These are phyloP conservation scores for Vanrija sp. DNA, from an alignment of 1,284 basidiomycete species.

Conservation along the genomic window DNA sequence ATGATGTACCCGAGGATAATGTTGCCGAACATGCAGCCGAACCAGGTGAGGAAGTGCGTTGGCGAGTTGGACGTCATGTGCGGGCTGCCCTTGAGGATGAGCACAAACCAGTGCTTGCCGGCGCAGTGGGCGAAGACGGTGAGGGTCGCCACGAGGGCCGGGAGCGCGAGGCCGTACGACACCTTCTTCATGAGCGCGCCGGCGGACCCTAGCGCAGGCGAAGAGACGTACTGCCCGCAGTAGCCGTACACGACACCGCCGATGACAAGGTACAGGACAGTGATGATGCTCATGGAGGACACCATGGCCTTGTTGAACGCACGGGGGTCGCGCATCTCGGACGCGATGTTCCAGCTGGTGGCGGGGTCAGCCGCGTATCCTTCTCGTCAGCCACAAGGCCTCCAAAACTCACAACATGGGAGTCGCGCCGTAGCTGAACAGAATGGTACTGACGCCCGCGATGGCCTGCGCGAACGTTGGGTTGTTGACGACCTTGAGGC, in stretches of 20 bases:
- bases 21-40: neutral
- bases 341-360: constrained; percentile 28
- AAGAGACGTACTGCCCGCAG: constrained; percentile 42
- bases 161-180: constrained; percentile 28
- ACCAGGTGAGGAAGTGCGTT: constrained; percentile 60
- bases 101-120: constrained; percentile 15
- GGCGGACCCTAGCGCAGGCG: constrained; percentile 47
- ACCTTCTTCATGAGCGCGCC: constrained; percentile 43
- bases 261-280: constrained; percentile 14
- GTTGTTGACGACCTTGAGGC: constrained; percentile 18
- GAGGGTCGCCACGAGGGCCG: neutral
- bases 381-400: too few species aligned
- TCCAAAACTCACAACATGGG: constrained; percentile 13
- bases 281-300: constrained; percentile 8
- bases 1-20: neutral
- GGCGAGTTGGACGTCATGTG: constrained; percentile 59
- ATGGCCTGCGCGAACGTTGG: constrained; percentile 38
- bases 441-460: constrained; percentile 32
- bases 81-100: constrained; percentile 40
- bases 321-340: constrained; percentile 43
- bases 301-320: constrained; percentile 19
- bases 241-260: constrained; percentile 28
- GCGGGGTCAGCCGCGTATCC: neutral
- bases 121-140: constrained; percentile 10
- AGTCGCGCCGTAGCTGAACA: constrained; percentile 27